These are phyloP conservation scores for Periconia sp. DNA, from an alignment of 2,329 filamentous ascomycete species.

Conservation along the genomic window DNA sequence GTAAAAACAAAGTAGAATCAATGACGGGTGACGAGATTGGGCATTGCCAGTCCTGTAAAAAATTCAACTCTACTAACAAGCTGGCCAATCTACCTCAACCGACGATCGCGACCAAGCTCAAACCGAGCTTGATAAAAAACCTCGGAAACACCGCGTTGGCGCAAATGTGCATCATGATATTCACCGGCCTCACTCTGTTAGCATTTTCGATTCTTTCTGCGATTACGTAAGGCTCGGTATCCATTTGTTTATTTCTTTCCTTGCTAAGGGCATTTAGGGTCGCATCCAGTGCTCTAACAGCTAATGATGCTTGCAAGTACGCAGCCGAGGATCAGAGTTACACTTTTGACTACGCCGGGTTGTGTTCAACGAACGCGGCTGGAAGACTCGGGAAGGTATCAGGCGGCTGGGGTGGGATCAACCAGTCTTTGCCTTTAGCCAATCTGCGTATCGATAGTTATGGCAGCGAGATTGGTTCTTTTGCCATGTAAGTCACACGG, in stretches of 20 bases:
- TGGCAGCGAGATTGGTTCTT: constrained; percentile 25
- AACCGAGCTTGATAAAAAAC: constrained; percentile 31
- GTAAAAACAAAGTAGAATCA: constrained; percentile 20
- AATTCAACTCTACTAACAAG: constrained; percentile 25
- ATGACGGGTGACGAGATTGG: constrained; percentile 33
- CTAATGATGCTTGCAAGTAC: background rate
- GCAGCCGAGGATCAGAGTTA: background rate
- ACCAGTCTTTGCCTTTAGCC: constrained; percentile 16
- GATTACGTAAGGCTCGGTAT: constrained; percentile 9
- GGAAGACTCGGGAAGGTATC: constrained; percentile 14
- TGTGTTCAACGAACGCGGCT: constrained; percentile 8
- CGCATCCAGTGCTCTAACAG: background rate
- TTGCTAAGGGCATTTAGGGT: constrained; percentile 1
- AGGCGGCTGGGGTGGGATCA: constrained; percentile 30
- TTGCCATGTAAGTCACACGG: constrained; percentile 20
- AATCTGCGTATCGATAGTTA: constrained; percentile 18
- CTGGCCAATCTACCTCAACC: constrained; percentile 25
- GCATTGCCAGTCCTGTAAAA: constrained; percentile 36
- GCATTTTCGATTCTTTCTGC: constrained; percentile 21
- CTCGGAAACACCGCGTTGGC: constrained; percentile 33
- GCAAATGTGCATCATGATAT: constrained; percentile 29
- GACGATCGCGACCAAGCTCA: constrained; percentile 33
- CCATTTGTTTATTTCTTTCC: background rate
- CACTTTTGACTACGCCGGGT: background rate
- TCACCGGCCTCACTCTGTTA: constrained; percentile 23